Evolutionary conservation across 805 yeast genomes (phyloP).

Genomic region (Priceomyces carsonii): DNA sequence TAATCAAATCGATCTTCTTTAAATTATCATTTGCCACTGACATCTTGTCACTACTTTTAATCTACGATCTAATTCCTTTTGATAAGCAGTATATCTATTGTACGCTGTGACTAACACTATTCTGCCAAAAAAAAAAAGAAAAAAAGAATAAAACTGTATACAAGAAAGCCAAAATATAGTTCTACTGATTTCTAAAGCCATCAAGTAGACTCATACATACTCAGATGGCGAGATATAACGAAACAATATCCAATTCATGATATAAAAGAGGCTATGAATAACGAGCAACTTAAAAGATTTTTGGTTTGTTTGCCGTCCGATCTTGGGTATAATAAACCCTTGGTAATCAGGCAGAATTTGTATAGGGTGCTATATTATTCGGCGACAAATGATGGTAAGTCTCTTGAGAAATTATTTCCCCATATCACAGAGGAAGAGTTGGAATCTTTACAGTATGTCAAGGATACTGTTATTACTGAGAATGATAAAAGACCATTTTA

Average conservation of each 20-base stretch:
- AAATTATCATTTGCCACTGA: constrained; percentile 46
- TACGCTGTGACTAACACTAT: background rate
- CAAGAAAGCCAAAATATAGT: too few relatives aligned
- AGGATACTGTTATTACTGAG: constrained; percentile 10
- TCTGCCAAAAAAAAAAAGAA: constrained; percentile 4
- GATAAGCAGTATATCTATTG: background rate
- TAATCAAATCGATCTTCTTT: constrained; percentile 72
- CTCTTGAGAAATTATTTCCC: constrained; percentile 35
- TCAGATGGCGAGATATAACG: too few relatives aligned
- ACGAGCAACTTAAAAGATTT: constrained; percentile 24
- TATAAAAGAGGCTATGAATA: constrained; percentile 13
- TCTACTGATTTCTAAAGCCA: constrained; percentile 5
- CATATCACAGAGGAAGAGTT: constrained; percentile 19
- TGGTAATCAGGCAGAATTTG: constrained; percentile 19
- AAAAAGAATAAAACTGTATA: constrained; percentile 1
- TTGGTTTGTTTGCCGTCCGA: constrained; percentile 25
- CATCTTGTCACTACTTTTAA: too few relatives aligned
- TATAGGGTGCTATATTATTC: constrained; percentile 32
- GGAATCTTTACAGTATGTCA: constrained; percentile 11
- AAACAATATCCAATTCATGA: too few relatives aligned
- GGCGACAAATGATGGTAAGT: constrained; percentile 38
- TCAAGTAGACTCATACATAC: too few relatives aligned
- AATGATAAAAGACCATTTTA: constrained; percentile 14
- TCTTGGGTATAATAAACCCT: constrained; percentile 13
- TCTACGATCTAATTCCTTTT: background rate